These are phyloP conservation scores for Gautieria morchelliformis DNA, from an alignment of 768 basidiomycete genomes.

Conservation along the genomic window DNA sequence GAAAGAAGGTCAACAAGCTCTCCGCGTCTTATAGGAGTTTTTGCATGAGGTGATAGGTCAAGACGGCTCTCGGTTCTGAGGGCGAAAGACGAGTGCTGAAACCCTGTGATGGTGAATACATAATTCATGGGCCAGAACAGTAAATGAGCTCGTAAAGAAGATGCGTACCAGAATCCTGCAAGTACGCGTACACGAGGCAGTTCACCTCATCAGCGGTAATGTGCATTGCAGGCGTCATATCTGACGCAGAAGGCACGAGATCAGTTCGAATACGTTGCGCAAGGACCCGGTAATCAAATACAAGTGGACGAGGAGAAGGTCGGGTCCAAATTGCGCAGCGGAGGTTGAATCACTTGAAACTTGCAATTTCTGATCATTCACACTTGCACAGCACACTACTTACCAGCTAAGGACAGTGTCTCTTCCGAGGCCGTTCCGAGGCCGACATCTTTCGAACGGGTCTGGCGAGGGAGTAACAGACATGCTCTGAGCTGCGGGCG, in stretches of 20 bases:
- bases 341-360: neutral
- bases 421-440: no score
- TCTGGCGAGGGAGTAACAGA: no score
- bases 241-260: slow-evolving; percentile 8
- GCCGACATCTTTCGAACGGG: no score
- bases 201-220: slow-evolving; percentile 80
- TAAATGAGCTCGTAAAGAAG: neutral
- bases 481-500: no score
- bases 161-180: slow-evolving; percentile 64
- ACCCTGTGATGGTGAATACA: slow-evolving; percentile 38
- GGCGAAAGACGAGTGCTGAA: slow-evolving; percentile 75
- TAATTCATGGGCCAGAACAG: neutral
- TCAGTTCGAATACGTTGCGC: neutral
- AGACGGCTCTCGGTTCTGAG: slow-evolving; percentile 65
- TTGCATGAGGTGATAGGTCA: slow-evolving; percentile 50
- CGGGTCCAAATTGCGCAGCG: neutral
- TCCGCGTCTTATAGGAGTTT: slow-evolving; percentile 70
- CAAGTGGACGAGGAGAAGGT: neutral
- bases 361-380: neutral
- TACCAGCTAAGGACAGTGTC: no score
- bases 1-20: slow-evolving; percentile 73
- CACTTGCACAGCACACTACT: neutral
- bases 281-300: neutral
- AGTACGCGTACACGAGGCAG: slow-evolving; percentile 75
- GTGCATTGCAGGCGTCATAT: slow-evolving; percentile 40